Percentiles rank a stretch among this genome's conserved stretches.
These are phyloP conservation scores for Cadophora luteo-olivacea DNA, from an alignment of 2,329 filamentous ascomycete species.

Conservation along the genomic window DNA sequence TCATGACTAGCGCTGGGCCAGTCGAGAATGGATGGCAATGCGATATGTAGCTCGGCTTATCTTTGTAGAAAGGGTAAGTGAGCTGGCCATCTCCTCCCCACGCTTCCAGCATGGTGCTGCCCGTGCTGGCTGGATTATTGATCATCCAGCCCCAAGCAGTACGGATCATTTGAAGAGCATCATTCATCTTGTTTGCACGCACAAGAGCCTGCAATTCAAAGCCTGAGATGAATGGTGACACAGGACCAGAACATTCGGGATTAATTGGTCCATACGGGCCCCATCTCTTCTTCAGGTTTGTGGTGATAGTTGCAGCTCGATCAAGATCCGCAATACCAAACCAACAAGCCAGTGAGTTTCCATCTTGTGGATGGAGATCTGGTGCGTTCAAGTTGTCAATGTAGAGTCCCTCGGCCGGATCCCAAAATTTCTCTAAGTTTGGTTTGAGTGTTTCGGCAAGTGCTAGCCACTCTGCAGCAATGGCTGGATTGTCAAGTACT, in stretches of 20 bases:
- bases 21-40: constrained; percentile 57
- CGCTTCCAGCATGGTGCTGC: constrained; percentile 64
- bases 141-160: constrained; percentile 68
- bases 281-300: constrained; percentile 53
- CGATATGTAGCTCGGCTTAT: constrained; percentile 50
- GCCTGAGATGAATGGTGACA: constrained; percentile 64
- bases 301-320: constrained; percentile 45
- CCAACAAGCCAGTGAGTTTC: constrained; percentile 60
- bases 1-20: constrained; percentile 54
- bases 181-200: constrained; percentile 51
- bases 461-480: constrained; percentile 11
- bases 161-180: constrained; percentile 62
- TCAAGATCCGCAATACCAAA: constrained; percentile 32
- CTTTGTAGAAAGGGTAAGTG: constrained; percentile 60
- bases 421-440: constrained; percentile 51
- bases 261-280: constrained; percentile 59
- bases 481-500: constrained; percentile 1
- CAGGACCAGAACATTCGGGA: constrained; percentile 62
- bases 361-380: constrained; percentile 62
- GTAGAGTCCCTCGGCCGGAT: constrained; percentile 51
- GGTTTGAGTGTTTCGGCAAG: constrained; percentile 12
- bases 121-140: constrained; percentile 60
- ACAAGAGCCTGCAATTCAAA: constrained; percentile 66
- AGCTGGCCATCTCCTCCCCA: constrained; percentile 62
- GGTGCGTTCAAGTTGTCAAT: constrained; percentile 51